Base-by-base conservation (phyloP, 177 flowering plant species). In the Vitis hybrid region DNA sequence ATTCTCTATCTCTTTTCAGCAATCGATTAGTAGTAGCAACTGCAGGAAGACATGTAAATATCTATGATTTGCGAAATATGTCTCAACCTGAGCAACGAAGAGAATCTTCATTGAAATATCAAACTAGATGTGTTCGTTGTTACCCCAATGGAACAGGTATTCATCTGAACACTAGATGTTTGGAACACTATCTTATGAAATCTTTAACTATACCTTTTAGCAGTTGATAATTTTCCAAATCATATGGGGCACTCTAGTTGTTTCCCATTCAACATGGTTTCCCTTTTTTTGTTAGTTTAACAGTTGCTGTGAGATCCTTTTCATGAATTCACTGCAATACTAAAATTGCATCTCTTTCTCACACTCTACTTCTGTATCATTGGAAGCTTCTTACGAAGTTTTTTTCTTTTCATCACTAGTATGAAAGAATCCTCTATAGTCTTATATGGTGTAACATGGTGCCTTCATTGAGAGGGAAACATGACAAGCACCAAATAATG, bases 71-170 rank as follows among this genome's bases (percentile, higher is more conserved):
- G 55, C 78, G 99, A 60, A 96, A 96, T 74, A 96, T 96, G 99
- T 90, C 97, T 73, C 97, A 92, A 72, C 99, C 99, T 59, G 99
- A 96, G 77, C 99, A 96, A 76, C 76, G 93, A 31, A 89, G 98
- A 76, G 98, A 94, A 80, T 96, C 99, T 48, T 96, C 99, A 1
- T 75, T 96, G 83, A 96, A 96, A 64, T 96, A 96, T 72, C 99
- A 96, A 80, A 96, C 99, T 29, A 83, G 99, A 85, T 90, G 98
- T 72, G 98, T 96, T 39, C 90, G 97, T 26, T 92, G 97, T 74
- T 96, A 96, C 78, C 99, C 99, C 51, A 92, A 94, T 83, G 99
- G 98, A 82, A 96, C 99, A 82, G 98, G 99, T 92, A 81, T 52
- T n/a, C 13, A 50, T 48, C 58, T 53, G 50, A 53, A 5, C 31